A percentile compares a stretch with the other conserved stretches of the same genome.
Evolutionary conservation across 768 basidiomycete species (phyloP).

Genomic region (Lentinula sp.): DNA sequence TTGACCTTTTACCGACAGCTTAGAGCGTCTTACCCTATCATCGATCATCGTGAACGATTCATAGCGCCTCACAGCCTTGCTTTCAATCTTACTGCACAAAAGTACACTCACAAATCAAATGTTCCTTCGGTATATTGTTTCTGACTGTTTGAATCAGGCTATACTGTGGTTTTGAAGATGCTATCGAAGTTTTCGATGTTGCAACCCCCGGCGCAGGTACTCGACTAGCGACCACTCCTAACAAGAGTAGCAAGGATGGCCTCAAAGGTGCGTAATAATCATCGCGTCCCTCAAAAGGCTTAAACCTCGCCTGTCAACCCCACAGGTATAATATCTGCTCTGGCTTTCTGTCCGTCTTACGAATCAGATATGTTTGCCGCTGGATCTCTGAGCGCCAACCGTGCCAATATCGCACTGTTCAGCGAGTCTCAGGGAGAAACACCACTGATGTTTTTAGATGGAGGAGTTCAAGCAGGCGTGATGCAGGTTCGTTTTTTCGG

Average conservation of each 20-base stretch:
- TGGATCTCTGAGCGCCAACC: conserved; percentile 57
- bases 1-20: conserved; percentile 38
- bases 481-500: conserved; percentile 38
- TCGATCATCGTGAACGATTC: conserved; percentile 91
- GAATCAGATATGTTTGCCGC: conserved; percentile 72
- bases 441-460: conserved; percentile 2
- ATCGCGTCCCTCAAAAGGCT: too few relatives aligned
- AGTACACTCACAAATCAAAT: conserved; percentile 34
- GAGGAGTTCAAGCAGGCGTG: conserved; percentile 33
- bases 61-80: conserved; percentile 81
- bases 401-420: conserved; percentile 61
- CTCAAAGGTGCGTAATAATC: conserved; percentile 60
- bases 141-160: conserved; percentile 36
- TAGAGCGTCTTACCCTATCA: conserved; percentile 85
- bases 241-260: conserved; percentile 76
- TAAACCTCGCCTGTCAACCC: neutral
- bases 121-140: neutral
- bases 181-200: conserved; percentile 83
- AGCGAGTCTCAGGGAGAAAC: conserved; percentile 31
- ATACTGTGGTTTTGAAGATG: conserved; percentile 83
- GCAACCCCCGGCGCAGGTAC: conserved; percentile 66
- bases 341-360: conserved; percentile 67
- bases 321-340: conserved; percentile 78
- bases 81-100: conserved; percentile 65
- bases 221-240: conserved; percentile 63